phyloP scores from a whole-genome alignment of 2,329 filamentous ascomycete species.

The Pseudogymnoascus destructans region DNA sequence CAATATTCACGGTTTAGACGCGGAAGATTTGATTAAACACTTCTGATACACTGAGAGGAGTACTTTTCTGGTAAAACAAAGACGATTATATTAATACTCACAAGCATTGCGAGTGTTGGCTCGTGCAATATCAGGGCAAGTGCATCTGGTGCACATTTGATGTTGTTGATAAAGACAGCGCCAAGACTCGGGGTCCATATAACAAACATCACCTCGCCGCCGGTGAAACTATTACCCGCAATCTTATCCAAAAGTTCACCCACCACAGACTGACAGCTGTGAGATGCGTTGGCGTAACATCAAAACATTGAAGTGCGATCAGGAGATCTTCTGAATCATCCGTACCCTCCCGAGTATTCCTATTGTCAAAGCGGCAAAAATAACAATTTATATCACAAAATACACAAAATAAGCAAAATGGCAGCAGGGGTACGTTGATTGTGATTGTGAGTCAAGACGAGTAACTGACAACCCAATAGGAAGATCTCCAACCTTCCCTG shows the following conservation, averaged over 20 bases:
- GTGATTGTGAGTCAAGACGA: not conserved
- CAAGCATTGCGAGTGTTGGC: not conserved
- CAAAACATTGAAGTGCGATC: not conserved
- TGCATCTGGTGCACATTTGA: not conserved
- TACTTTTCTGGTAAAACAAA: conserved; percentile 3
- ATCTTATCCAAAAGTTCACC: conserved; percentile 6
- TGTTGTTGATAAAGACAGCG: not conserved
- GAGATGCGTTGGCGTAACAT: not conserved
- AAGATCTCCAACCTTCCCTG: conserved; percentile 45
- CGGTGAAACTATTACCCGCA: conserved; percentile 2
- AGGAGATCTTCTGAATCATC: not conserved
- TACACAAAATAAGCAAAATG: conserved; percentile 5
- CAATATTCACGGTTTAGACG: conserved; percentile 4
- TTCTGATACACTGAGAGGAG: not conserved
- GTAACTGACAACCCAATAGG: conserved; percentile 27
- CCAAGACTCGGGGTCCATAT: not conserved
- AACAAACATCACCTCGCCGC: not conserved
- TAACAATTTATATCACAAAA: not conserved
- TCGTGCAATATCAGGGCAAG: not conserved
- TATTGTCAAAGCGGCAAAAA: not conserved
- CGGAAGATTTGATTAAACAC: not conserved
- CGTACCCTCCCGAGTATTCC: not conserved
- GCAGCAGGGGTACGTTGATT: not conserved
- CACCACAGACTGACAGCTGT: not conserved
- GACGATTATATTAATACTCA: conserved; percentile 5